phyloP scores from a whole-genome alignment of 1,139 yeast species.

The Lodderomyces oxycetoniae region DNA sequence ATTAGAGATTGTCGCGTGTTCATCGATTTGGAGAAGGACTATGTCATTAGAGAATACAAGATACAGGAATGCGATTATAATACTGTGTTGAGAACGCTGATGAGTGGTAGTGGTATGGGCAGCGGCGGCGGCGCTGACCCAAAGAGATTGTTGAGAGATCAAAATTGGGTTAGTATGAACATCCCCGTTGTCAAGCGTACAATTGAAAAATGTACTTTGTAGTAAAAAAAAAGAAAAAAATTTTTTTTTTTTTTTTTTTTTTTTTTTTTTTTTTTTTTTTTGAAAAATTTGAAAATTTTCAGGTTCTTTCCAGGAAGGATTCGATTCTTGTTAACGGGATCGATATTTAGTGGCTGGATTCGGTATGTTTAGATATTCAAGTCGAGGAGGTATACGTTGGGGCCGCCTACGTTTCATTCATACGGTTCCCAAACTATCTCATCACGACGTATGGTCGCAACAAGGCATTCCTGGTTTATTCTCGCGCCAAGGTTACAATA shows the following conservation, averaged over 20 bases:
- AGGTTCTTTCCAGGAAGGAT: neutral
- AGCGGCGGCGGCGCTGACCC: slow-evolving; percentile 45
- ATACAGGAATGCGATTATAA: slow-evolving; percentile 66
- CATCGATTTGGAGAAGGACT: slow-evolving; percentile 66
- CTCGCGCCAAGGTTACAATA: slow-evolving; percentile 60
- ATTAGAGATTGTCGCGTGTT: slow-evolving; percentile 80
- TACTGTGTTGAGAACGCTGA: slow-evolving; percentile 40
- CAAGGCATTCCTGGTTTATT: slow-evolving; percentile 70
- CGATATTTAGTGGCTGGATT: neutral
- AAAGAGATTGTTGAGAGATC: slow-evolving; percentile 70
- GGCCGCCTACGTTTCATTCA: slow-evolving; percentile 42
- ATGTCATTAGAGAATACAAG: slow-evolving; percentile 72
- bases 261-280: too few species aligned
- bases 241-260: slow-evolving; percentile 1
- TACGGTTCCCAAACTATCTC: slow-evolving; percentile 56
- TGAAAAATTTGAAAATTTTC: neutral
- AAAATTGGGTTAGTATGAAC: slow-evolving; percentile 71
- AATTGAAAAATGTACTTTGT: slow-evolving; percentile 11
- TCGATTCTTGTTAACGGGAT: neutral
- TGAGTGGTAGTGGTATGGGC: slow-evolving; percentile 18
- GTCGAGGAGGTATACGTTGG: slow-evolving; percentile 2
- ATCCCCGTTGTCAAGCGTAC: slow-evolving; percentile 37
- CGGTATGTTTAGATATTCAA: slow-evolving; percentile 2
- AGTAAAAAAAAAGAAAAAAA: slow-evolving; percentile 1
- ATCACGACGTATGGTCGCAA: slow-evolving; percentile 22